phyloP scores from a whole-genome alignment of 495 filamentous ascomycete genomes.

The Rusavskia elegans region DNA sequence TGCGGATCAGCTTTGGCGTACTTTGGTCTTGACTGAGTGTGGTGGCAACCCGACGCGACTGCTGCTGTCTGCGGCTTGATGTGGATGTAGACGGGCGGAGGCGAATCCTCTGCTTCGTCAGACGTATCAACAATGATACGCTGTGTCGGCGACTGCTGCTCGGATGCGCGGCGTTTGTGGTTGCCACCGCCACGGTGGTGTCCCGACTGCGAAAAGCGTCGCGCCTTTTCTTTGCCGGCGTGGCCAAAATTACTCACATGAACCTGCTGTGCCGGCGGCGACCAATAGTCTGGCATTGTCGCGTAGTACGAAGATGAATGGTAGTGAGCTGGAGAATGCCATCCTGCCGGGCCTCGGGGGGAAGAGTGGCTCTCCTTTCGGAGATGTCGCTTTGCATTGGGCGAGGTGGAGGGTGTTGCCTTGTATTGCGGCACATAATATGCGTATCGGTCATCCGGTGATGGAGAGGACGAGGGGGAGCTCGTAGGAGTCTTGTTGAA shows the following conservation, averaged over 20 bases:
- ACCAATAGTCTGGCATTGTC: slow-evolving; percentile 29
- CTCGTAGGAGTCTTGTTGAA: slow-evolving; percentile 35
- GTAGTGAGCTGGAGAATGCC: slow-evolving; percentile 20
- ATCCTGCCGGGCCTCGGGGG: slow-evolving; percentile 21
- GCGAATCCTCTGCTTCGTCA: slow-evolving; percentile 35
- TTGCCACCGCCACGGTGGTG: slow-evolving; percentile 21
- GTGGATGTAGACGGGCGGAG: slow-evolving; percentile 21
- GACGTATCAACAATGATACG: slow-evolving; percentile 39
- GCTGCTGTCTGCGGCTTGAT: slow-evolving; percentile 16
- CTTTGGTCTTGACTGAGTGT: slow-evolving; percentile 24
- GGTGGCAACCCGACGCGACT: neutral
- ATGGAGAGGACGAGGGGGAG: slow-evolving; percentile 22
- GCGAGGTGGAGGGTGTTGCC: slow-evolving; percentile 6
- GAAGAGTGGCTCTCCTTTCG: slow-evolving; percentile 9
- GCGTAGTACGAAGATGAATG: slow-evolving; percentile 27
- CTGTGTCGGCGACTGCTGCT: slow-evolving; percentile 31
- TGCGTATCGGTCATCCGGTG: slow-evolving; percentile 8
- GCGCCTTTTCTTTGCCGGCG: slow-evolving; percentile 14
- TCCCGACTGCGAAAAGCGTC: slow-evolving; percentile 23
- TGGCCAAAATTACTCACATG: slow-evolving; percentile 40
- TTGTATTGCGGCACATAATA: slow-evolving; percentile 13
- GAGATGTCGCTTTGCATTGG: slow-evolving; percentile 8
- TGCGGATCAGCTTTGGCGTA: slow-evolving; percentile 34
- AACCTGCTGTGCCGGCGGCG: slow-evolving; percentile 33
- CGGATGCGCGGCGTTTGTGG: slow-evolving; percentile 14